Base-by-base conservation (phyloP, 208 protist species). In the Leishmania turanica region DNA sequence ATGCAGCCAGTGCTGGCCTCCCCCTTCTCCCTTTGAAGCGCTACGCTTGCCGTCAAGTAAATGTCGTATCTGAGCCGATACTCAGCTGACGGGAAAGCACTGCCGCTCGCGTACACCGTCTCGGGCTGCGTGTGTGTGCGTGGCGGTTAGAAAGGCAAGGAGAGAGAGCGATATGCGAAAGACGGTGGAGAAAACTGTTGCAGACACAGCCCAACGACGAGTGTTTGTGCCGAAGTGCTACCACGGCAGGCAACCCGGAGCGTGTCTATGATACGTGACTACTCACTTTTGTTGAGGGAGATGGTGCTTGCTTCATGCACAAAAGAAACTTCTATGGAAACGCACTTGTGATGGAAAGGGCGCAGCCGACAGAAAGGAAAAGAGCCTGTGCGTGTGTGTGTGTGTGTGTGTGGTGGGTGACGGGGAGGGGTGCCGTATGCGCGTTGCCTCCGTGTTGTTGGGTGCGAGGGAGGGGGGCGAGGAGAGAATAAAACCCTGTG, bases 1-100 rank as follows among this genome's bases (percentile, higher is more conserved):
- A 87, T 87, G 56, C 66, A 70, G 56, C 6, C 54, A 77, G 74
- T 37, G 1, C 31, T 45, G 13, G 4, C 65, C 69, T 51, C 45
- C 27, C 69, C 27, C 69, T 73, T 37, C 47, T 47, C 15, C 17
- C 8, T 71, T 49, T 51, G 27, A 53, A 37, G 45, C 31, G 45
- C 27, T 17, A 45, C 69, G 9, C 45, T 51, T 51, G 24, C 19
- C 21, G 45, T 21, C 47, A 31, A 71, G 27, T 7, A 71, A 47
- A 71, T 1, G 21, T 19, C 40, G 40, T 71, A n/a, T 71, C 4
- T 49, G 40, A 49, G 37, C 40, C 37, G 21, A 40, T n/a, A 24
- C 66, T 47, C 31, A 42, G 66, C 21, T 42, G 66, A 47, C 40
- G 27, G 37, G 24, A 71, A 73, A n/a, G 9, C 8, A 51, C 42